Evolutionary conservation across 179 eudicot genomes (phyloP).

Genomic region (Patellifolia procumbens): DNA sequence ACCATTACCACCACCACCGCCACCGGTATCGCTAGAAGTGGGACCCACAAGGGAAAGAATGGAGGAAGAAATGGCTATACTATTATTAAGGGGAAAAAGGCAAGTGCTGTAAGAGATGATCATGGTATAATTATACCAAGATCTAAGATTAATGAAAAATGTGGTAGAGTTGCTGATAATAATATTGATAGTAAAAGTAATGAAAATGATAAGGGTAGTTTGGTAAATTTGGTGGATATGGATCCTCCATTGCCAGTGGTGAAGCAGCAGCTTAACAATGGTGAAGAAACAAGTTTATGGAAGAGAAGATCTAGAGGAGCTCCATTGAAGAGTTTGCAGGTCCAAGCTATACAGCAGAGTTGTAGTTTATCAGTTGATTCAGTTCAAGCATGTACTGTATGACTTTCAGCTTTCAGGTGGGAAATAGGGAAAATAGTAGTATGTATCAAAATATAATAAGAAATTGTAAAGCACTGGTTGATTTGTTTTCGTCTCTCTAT

Average conservation of each 20-base stretch:
- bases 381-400: constrained; percentile 25
- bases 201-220: constrained; percentile 14
- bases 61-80: constrained; percentile 10
- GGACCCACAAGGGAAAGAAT: constrained; percentile 20
- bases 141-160: constrained; percentile 22
- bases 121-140: constrained; percentile 3
- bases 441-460: background rate
- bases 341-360: constrained; percentile 37
- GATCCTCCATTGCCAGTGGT: constrained; percentile 91
- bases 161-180: too few relatives aligned
- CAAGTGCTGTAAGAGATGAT: background rate
- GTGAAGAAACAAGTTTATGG: constrained; percentile 52
- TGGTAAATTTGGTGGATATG: constrained; percentile 49
- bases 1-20: constrained; percentile 19
- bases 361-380: background rate
- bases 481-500: background rate
- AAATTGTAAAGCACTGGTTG: constrained; percentile 4
- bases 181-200: background rate
- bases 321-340: constrained; percentile 50
- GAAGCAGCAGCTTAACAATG: constrained; percentile 22
- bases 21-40: background rate
- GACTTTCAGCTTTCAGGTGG: background rate
- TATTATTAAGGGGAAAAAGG: constrained; percentile 1
- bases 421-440: too few relatives aligned
- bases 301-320: constrained; percentile 63